Base-by-base conservation (phyloP, 139 green algal genomes). In the Picochlorum sp. region DNA sequence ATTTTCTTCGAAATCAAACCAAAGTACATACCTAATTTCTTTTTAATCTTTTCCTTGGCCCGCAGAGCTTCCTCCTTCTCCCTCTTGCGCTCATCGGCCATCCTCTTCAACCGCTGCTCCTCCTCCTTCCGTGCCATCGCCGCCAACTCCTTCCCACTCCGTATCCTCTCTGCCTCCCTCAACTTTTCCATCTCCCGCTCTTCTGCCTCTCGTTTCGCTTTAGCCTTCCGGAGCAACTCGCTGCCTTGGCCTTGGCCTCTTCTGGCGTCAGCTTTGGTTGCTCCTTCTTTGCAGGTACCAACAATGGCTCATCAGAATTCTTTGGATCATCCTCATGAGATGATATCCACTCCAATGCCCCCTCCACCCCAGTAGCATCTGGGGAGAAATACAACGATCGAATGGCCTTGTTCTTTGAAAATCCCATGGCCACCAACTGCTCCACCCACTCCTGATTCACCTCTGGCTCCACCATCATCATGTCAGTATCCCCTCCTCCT, bases 341-440 rank as follows among this genome's bases (percentile, higher is more conserved):
- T 34, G 77, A 70, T n/a, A 92, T 77, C 86, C 86, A 94, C 10
- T 71, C 75, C 44, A 93, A 60, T 4, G 85, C 89, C 11, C 49
- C 58, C 64, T 94, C 87, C 18, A 92, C 49, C 37, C 21, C 80
- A 26, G 57, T 68, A 44, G 64, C 72, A 38, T 78, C 83, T 14
- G 24, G 24, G 24, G 61, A 80, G 57, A 77, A 80, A 58, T 95
- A 78, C 37, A 96, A 61, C 2, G 85, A 83, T 1, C 85, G 73
- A 20, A 80, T 60, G 8, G 74, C 67, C 15, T 80, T 68, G 45
- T 45, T 37, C 18, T 50, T 34, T 21, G 24, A 44, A 41, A 66
- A 66, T 26, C 61, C 71, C 91, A 97, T 97, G 4, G 78, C 85
- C 58, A 89, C 62, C 69, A 97, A 66, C 77, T 94, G 78, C 60